These are phyloP conservation scores for Irpex sp. DNA, from an alignment of 1,284 basidiomycete species.

Conservation along the genomic window DNA sequence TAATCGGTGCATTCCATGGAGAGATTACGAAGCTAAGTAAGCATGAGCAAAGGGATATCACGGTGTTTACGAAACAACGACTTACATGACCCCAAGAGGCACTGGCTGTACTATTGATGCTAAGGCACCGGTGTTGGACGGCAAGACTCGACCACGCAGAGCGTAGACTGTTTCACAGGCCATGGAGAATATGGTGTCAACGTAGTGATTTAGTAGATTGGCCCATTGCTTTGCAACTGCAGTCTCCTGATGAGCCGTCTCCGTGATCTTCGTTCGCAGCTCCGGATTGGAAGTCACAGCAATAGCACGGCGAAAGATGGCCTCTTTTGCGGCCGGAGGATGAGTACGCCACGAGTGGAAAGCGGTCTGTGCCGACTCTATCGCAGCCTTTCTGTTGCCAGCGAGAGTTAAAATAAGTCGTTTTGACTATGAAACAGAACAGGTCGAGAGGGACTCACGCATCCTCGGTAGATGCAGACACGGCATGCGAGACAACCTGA, in stretches of 20 bases:
- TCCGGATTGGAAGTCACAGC: constrained; percentile 38
- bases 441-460: constrained; percentile 16
- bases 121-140: constrained; percentile 8
- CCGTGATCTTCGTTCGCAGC: constrained; percentile 34
- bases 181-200: constrained; percentile 14
- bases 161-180: constrained; percentile 9
- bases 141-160: constrained; percentile 10
- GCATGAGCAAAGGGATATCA: neutral
- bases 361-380: constrained; percentile 43
- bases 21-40: constrained; percentile 9
- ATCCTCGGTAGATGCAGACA: constrained; percentile 43
- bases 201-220: constrained; percentile 17
- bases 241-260: constrained; percentile 37
- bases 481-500: constrained; percentile 37
- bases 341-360: constrained; percentile 47
- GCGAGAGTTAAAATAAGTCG: neutral
- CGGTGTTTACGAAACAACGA: neutral
- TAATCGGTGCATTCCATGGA: constrained; percentile 12
- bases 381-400: constrained; percentile 33
- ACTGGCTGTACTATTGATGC: constrained; percentile 3
- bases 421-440: no score
- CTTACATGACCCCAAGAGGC: constrained; percentile 14
- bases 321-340: constrained; percentile 32
- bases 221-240: constrained; percentile 27
- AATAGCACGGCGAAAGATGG: constrained; percentile 44